Base-by-base conservation (phyloP, 2,329 filamentous ascomycete genomes). In the Chaetomium strumarium region DNA sequence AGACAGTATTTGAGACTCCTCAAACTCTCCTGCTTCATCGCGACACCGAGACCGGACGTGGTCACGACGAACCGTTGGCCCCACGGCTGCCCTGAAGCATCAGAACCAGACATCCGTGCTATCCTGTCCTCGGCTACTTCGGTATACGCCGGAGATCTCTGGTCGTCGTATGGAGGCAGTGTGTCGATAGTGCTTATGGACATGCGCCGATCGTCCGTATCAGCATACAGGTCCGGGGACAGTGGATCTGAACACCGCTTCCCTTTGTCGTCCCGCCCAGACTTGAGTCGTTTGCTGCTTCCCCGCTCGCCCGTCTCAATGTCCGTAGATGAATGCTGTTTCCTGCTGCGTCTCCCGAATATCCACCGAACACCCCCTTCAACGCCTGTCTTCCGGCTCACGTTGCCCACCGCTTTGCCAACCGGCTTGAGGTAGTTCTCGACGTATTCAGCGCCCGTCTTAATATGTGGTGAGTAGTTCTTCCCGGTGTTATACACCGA, bases 321-420 rank as follows among this genome's bases (percentile, higher is more conserved):
- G 50, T 83, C 76, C 0, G 72, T 70, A 12, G 72, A 65, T 29
- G 72, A 70, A 40, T 72, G 71, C 38, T 79, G 77, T 40, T 80
- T 75, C 40, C 81, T 74, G 19, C 74, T 73, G 43, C 49, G 57
- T n/a, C 49, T 57, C 36, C 81, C 80, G 7, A 96, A 74, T 60
- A 95, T 93, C 81, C 90, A 91, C 46, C 93, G 80, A 13, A 96
- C 79, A 51, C 90, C 86, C 51, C 85, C 85, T 66, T 97, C 91
- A 2, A 96, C 87, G 55, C 92, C 92, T 0, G 92, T 96, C 31
- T 85, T 84, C 30, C 89, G 82, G 30, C 90, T 86, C 6, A 96
- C 88, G 0, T 83, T 87, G 13, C 88, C 88, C 30, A 96, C 88
- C 0, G 89, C 93, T 64, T 88, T 93, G 48, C 88, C 88, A 48